Conservation (phyloP, 768 basidiomycete genomes). For the Kwoniella europaea region DNA sequence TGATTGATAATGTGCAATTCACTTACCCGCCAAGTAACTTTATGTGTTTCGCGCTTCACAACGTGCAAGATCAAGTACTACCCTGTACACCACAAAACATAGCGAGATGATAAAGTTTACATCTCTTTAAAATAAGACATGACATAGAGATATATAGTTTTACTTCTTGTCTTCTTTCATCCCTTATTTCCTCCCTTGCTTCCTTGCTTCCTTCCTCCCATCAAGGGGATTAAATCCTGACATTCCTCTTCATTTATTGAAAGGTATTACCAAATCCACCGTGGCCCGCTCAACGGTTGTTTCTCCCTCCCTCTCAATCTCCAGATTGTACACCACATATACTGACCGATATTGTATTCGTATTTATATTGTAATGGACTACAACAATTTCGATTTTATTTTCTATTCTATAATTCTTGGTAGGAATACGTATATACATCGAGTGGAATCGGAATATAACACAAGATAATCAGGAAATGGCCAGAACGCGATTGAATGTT, state of each 20-base stretch:
- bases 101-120: slow-evolving; percentile 7
- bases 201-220: not conserved
- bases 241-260: not conserved
- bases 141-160: not conserved
- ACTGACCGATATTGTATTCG: not conserved
- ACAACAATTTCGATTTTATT: not conserved
- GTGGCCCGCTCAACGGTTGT: not conserved
- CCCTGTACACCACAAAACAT: not conserved
- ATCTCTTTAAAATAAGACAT: not conserved
- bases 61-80: not conserved
- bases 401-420: not conserved
- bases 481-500: too few species aligned
- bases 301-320: not conserved
- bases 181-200: not conserved
- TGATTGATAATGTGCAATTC: too few species aligned
- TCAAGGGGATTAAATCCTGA: not conserved
- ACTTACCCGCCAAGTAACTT: too few species aligned
- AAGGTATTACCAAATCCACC: not conserved
- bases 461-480: too few species aligned
- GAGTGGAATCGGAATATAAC: too few species aligned
- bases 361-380: not conserved
- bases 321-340: not conserved
- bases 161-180: not conserved
- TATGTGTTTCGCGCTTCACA: not conserved
- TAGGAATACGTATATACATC: not conserved